A percentile compares a stretch with the other conserved stretches of the same genome.
Conservation (phyloP, 2,329 filamentous ascomycete genomes). For the Microcyclospora tardicrescens region DNA sequence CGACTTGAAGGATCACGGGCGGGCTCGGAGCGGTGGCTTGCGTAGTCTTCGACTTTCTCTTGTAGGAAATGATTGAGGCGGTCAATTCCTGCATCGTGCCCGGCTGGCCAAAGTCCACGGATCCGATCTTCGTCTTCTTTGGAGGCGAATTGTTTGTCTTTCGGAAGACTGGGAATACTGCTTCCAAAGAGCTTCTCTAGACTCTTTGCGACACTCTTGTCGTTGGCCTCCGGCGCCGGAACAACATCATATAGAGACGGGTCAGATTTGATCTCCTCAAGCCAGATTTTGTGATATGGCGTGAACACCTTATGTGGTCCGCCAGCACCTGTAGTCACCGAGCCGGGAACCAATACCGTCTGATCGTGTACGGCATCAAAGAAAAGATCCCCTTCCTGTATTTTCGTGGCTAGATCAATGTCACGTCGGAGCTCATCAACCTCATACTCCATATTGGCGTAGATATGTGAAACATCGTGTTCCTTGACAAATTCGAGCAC, state of each 20-base stretch:
- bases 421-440: constrained; percentile 66
- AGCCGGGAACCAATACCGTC: constrained; percentile 35
- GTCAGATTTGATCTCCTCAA: constrained; percentile 29
- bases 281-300: constrained; percentile 37
- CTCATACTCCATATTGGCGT: constrained; percentile 64
- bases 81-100: constrained; percentile 30
- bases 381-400: constrained; percentile 24
- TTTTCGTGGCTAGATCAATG: constrained; percentile 28
- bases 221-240: constrained; percentile 30
- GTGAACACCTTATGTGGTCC: constrained; percentile 41
- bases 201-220: constrained; percentile 32
- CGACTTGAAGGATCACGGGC: constrained; percentile 30
- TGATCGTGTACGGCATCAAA: constrained; percentile 38
- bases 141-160: constrained; percentile 29
- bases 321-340: constrained; percentile 28
- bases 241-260: constrained; percentile 32
- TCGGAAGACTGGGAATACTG: constrained; percentile 25
- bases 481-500: constrained; percentile 33
- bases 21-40: constrained; percentile 30
- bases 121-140: constrained; percentile 28
- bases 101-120: constrained; percentile 33
- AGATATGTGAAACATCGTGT: constrained; percentile 34
- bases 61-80: constrained; percentile 29
- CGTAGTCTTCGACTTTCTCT: constrained; percentile 29
- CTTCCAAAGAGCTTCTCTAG: constrained; percentile 48